Conservation (phyloP, 345 rosid species). For the Salix dunnii region DNA sequence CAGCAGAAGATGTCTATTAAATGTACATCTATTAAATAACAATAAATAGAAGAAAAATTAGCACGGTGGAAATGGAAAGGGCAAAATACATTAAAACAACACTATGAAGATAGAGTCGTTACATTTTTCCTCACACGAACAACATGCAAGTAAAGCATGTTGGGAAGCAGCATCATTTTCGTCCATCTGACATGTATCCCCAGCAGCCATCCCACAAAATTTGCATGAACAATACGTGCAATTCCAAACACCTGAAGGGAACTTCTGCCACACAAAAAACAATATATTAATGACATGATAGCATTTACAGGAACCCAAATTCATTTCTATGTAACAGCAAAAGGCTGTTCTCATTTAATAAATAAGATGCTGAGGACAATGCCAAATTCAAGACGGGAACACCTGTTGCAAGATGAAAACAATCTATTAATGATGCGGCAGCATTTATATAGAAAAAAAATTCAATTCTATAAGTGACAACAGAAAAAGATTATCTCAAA, state of each 20-base stretch:
- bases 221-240: constrained; percentile 87
- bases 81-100: not conserved
- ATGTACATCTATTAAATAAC: not conserved
- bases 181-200: constrained; percentile 28
- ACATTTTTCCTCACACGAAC: constrained; percentile 84
- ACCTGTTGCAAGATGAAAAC: constrained; percentile 42
- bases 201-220: constrained; percentile 57
- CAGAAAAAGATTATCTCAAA: not conserved
- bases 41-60: not conserved
- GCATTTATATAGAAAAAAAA: not conserved
- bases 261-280: constrained; percentile 46
- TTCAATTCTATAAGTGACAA: not conserved
- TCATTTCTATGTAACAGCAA: not conserved
- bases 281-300: constrained; percentile 4
- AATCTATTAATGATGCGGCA: constrained; percentile 2
- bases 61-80: not conserved
- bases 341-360: not conserved
- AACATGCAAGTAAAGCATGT: constrained; percentile 43
- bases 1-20: constrained; percentile 27
- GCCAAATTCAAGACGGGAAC: constrained; percentile 81
- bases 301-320: not conserved
- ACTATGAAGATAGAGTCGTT: constrained; percentile 23
- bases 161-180: constrained; percentile 22
- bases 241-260: constrained; percentile 86
- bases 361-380: constrained; percentile 29